Base-by-base conservation (phyloP, 73 alveolate species). In the Paramecium sexaurelia region DNA sequence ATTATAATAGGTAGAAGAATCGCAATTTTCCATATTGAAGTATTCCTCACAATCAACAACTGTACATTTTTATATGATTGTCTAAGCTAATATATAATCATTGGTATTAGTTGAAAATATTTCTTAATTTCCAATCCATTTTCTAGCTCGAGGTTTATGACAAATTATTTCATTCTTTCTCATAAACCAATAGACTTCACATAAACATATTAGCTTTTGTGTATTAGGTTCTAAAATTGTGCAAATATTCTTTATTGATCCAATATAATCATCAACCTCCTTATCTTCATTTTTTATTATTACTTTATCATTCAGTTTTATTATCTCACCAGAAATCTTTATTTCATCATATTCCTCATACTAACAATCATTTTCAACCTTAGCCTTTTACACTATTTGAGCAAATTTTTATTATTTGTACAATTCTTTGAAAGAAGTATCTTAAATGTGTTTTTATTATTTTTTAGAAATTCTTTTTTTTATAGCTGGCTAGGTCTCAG, bases 121-220 rank as follows among this genome's bases (percentile, higher is more conserved):
- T 78, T 78, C 90, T 41, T 37, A 22, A 20, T 78, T 22, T 27
- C 73, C 24, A 40, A 78, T 78, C 90, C 90, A 78, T 20, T 27
- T 78, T 43, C 17, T 17, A 9, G 75, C 43, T 41, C 73, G 22
- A 9, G 90, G 90, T 8, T 24, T 43, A 10, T 78, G 73, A 24
- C 27, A n/a, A 40, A 78, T 24, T 36, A 78, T 78, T 33, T 78
- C 90, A 43, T 78, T 43, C 36, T 24, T 78, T 78, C 33, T 37
- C 71, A 78, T 22, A 43, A 29, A 78, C 90, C 90, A 78, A 6
- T 78, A 24, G 10, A 78, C 71, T 39, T 41, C 27, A 33, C 90
- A 78, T 11, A 78, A 10, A 33, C 90, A 78, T 8, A 78, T 78
- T 24, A 41, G 22, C 17, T 78, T 78, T 3, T 40, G 29, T 9